Evolutionary conservation across 352 stramenopile genomes (phyloP), one percentile per base, ranked within the genome.

Genomic region (Globisporangium acanthophoron): DNA sequence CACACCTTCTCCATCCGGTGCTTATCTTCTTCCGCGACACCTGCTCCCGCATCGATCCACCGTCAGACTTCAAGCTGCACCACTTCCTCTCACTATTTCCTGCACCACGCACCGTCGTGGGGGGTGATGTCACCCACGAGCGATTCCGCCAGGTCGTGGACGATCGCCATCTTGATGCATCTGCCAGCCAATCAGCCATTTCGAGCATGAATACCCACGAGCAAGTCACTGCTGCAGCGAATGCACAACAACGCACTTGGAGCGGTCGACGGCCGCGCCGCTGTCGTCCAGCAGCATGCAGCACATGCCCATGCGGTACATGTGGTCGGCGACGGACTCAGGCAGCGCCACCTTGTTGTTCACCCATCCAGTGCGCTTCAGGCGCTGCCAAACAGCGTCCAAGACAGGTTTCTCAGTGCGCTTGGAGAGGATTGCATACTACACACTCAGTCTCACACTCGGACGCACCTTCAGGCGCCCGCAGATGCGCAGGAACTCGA

Each of bases 91-190:
- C 3, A 15, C 20, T 9, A 27, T 11, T 27, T 11, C 5, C 12
- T 12, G 11, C 11, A 13, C 5, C n/a, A 29, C 59, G 20, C 31
- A 85, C 82, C 88, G 61, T 96, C 92, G 47, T 97, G 79, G 33
- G 92, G 92, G 21, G 90, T 97, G 65, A 98, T 97, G 63, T 98
- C 92, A 15, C 92, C 92, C 16, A 97, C 88, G n/a, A 92, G 78
- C 4, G 87, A 91, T 73, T 98, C 92, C 1, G 90, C 92, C 41
- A 98, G 69, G 64, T 98, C 92, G 59, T 98, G 92, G 15, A 98
- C 84, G 61, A 98, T 87, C 39, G 89, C 89, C 84, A 98, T 94
- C 64, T 95, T 95, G 59, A 93, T 87, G 65, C 84, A 93, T 39
- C 83, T 92, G 49, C 21, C 35, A 31, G 48, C 16, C 40, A 13